Conservation (phyloP, 495 filamentous ascomycete genomes). For the Rhizodiscina lignyota region DNA sequence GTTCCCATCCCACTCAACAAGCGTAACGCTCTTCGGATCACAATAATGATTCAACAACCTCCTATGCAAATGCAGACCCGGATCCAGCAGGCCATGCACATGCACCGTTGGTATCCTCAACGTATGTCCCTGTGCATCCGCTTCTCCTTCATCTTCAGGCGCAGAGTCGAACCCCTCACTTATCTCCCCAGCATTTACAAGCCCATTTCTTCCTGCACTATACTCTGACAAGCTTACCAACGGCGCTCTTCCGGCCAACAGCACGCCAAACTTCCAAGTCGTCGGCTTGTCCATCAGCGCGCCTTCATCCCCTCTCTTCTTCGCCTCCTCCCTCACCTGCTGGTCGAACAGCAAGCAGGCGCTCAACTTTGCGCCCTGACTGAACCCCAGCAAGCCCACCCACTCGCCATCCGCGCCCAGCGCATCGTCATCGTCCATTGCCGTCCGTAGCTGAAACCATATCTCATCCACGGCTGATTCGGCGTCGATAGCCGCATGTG, state of each 20-base stretch:
- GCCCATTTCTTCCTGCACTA: slow-evolving; percentile 7
- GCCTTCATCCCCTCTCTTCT: slow-evolving; percentile 8
- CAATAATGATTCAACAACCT: slow-evolving; percentile 33
- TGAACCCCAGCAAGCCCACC: slow-evolving; percentile 37
- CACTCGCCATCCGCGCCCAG: slow-evolving; percentile 31
- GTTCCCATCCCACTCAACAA: slow-evolving; percentile 45
- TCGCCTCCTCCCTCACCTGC: slow-evolving; percentile 16
- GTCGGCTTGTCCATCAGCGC: slow-evolving; percentile 7
- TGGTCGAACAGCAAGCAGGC: slow-evolving; percentile 28
- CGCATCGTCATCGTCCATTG: slow-evolving; percentile 23
- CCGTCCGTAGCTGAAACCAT: slow-evolving; percentile 16
- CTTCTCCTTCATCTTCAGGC: slow-evolving; percentile 14
- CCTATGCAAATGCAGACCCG: slow-evolving; percentile 33
- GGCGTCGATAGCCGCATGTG: slow-evolving; percentile 26
- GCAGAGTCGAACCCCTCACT: slow-evolving; percentile 20
- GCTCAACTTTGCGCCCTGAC: slow-evolving; percentile 43
- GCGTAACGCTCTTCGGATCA: slow-evolving; percentile 21
- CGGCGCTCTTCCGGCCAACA: slow-evolving; percentile 40
- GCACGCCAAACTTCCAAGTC: slow-evolving; percentile 26
- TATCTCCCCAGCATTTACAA: slow-evolving; percentile 18
- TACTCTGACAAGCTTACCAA: slow-evolving; percentile 24
- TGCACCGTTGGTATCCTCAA: slow-evolving; percentile 41
- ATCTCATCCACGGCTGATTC: slow-evolving; percentile 23
- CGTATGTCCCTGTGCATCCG: slow-evolving; percentile 16
- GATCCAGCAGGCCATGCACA: slow-evolving; percentile 42